phyloP scores from a whole-genome alignment of 106 monocot genomes.

The Hemerocallis citrina region DNA sequence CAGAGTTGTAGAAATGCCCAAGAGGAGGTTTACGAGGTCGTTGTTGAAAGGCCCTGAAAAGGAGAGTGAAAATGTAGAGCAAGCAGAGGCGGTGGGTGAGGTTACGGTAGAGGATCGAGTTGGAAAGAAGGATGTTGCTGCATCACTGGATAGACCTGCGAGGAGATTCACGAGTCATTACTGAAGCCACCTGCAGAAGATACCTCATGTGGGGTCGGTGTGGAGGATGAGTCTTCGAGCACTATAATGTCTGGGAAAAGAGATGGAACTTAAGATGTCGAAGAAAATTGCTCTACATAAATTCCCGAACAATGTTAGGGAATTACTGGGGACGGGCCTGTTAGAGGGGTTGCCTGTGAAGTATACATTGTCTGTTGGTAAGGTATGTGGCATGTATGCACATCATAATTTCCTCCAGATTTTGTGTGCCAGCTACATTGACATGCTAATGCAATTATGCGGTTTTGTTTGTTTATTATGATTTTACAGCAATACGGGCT shows the following conservation, averaged over 20 bases:
- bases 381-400: constrained; percentile 42
- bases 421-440: too few relatives aligned
- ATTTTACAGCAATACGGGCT: constrained; percentile 41
- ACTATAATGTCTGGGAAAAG: constrained; percentile 19
- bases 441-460: too few relatives aligned
- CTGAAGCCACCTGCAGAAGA: too few relatives aligned
- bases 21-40: too few relatives aligned
- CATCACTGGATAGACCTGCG: too few relatives aligned
- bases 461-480: neutral
- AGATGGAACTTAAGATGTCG: constrained; percentile 79
- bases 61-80: too few relatives aligned
- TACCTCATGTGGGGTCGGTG: constrained; percentile 2
- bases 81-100: too few relatives aligned
- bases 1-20: too few relatives aligned
- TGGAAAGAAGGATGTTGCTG: too few relatives aligned
- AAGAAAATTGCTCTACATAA: constrained; percentile 70
- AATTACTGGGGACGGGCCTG: constrained; percentile 71
- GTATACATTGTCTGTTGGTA: constrained; percentile 40
- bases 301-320: constrained; percentile 56
- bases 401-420: neutral
- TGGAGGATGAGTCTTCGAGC: constrained; percentile 2
- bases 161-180: too few relatives aligned
- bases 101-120: too few relatives aligned
- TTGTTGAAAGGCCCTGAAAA: too few relatives aligned
- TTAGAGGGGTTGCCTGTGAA: constrained; percentile 77